Percentiles rank a stretch among this genome's conserved stretches.
phyloP scores from a whole-genome alignment of 225 moss, liverwort and hornwort species.

The Asterella californica region DNA sequence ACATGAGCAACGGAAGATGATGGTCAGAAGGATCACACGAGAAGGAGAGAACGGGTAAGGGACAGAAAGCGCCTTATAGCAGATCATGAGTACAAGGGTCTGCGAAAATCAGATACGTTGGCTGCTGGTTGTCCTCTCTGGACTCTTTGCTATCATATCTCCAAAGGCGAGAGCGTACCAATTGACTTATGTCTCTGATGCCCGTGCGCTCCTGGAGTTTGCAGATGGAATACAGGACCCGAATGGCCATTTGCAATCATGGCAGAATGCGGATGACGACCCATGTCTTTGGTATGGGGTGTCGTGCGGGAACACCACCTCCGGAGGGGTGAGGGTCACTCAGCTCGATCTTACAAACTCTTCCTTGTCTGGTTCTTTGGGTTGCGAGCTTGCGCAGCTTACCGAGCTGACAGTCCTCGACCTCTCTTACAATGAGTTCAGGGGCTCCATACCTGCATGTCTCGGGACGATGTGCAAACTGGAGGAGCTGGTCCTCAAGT shows the following conservation, averaged over 20 bases:
- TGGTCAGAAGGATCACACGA: conserved; percentile 8
- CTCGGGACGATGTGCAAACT: conserved; percentile 17
- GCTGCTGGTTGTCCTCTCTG: conserved; percentile 13
- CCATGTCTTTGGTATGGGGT: conserved; percentile 46
- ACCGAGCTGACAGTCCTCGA: conserved; percentile 27
- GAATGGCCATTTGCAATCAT: conserved; percentile 9
- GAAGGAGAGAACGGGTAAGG: conserved; percentile 17
- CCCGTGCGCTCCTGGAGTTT: conserved; percentile 28
- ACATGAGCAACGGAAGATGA: conserved; percentile 1
- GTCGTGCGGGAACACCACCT: conserved; percentile 25
- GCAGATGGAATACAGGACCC: conserved; percentile 24
- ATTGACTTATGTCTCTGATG: conserved; percentile 10
- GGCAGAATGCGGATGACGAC: conserved; percentile 23
- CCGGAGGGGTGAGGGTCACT: conserved; percentile 27
- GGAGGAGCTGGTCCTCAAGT: conserved; percentile 15
- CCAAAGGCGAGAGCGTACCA: conserved; percentile 3
- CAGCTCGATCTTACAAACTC: conserved; percentile 31
- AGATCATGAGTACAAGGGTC: conserved; percentile 45
- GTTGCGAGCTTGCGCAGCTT: conserved; percentile 31
- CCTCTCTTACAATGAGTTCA: conserved; percentile 24
- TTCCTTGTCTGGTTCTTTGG: conserved; percentile 30
- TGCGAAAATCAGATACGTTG: conserved; percentile 26
- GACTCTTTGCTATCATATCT: conserved; percentile 13
- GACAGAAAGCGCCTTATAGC: conserved; percentile 17
- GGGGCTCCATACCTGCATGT: conserved; percentile 25